These are phyloP conservation scores for Paecilomyces formosus DNA, from an alignment of 2,329 filamentous ascomycete species.

Conservation along the genomic window DNA sequence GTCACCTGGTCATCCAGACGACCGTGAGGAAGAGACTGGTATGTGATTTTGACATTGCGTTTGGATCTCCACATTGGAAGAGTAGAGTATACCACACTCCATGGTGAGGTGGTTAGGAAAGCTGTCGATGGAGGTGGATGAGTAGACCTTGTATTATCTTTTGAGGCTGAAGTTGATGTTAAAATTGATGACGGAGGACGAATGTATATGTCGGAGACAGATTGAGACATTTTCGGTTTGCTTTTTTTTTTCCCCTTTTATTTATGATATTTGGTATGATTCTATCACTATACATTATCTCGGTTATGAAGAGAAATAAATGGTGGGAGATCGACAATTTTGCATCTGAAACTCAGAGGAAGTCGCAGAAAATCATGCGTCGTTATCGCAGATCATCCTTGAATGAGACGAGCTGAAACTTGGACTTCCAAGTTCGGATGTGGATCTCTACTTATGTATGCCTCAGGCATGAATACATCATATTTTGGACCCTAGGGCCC, in stretches of 20 bases:
- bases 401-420: too few species aligned
- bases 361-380: too few species aligned
- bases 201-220: not conserved
- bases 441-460: too few species aligned
- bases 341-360: too few species aligned
- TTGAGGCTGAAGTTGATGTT: not conserved
- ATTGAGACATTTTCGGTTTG: not conserved
- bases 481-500: too few species aligned
- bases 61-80: conserved; percentile 31
- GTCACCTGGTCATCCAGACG: not conserved
- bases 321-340: not conserved
- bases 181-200: not conserved
- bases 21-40: conserved; percentile 45
- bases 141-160: not conserved
- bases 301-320: not conserved
- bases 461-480: too few species aligned
- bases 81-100: conserved; percentile 6
- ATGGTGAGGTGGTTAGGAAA: conserved; percentile 9
- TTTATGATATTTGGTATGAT: not conserved
- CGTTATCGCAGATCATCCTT: too few species aligned
- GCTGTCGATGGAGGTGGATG: not conserved
- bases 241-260: not conserved
- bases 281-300: too few species aligned
- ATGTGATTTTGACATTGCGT: conserved; percentile 74
- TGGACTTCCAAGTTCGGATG: too few species aligned